These are phyloP conservation scores for Aschersonia sp. DNA, from an alignment of 2,329 filamentous ascomycete species.

Conservation along the genomic window DNA sequence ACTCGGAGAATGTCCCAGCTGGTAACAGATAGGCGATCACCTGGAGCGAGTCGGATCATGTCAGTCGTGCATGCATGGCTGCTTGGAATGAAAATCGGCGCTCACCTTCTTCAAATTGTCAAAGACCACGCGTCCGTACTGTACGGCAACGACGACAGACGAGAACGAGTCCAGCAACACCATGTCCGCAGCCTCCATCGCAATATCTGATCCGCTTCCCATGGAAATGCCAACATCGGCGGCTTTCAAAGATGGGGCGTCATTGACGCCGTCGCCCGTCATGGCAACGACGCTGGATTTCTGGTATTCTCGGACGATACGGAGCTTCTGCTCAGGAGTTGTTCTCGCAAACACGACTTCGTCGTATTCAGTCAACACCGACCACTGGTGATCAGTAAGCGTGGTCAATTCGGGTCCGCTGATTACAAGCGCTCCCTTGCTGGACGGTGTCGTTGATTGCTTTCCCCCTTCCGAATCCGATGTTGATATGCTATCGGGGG, in stretches of 20 bases:
- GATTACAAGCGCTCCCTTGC: slow-evolving; percentile 39
- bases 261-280: slow-evolving; percentile 80
- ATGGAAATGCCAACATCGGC: slow-evolving; percentile 77
- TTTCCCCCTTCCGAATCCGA: slow-evolving; percentile 10
- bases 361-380: slow-evolving; percentile 45
- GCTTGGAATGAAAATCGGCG: slow-evolving; percentile 37
- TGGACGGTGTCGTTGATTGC: slow-evolving; percentile 7
- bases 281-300: slow-evolving; percentile 57
- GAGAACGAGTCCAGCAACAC: slow-evolving; percentile 64
- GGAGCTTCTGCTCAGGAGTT: slow-evolving; percentile 65
- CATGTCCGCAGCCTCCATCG: slow-evolving; percentile 69
- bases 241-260: slow-evolving; percentile 64
- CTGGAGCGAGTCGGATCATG: slow-evolving; percentile 1
- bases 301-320: slow-evolving; percentile 65
- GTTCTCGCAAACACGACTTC: slow-evolving; percentile 65
- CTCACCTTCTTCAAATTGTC: slow-evolving; percentile 62
- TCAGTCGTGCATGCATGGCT: too few species aligned
- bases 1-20: slow-evolving; percentile 60
- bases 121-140: slow-evolving; percentile 62
- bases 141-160: slow-evolving; percentile 56
- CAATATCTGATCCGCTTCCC: slow-evolving; percentile 68
- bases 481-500: slow-evolving; percentile 1
- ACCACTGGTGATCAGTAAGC: slow-evolving; percentile 56
- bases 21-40: slow-evolving; percentile 54
- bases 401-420: slow-evolving; percentile 50